phyloP scores from a whole-genome alignment of 805 yeast genomes.

The Kluyveromyces nonfermentans region DNA sequence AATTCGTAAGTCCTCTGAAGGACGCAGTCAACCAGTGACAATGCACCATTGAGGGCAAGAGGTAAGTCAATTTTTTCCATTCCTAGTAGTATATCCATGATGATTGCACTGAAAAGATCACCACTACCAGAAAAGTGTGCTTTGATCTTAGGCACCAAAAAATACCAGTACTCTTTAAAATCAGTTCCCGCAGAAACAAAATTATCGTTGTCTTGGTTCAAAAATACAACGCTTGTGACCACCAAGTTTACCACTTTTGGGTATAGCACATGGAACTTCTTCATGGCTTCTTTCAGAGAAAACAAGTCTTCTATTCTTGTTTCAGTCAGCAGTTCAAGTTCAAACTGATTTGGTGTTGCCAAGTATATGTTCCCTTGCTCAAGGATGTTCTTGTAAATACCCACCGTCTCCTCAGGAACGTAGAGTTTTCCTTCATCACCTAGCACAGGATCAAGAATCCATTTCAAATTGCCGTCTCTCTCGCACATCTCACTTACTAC shows the following conservation, averaged over 20 bases:
- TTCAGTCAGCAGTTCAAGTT: constrained; percentile 52
- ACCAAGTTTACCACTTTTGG: constrained; percentile 42
- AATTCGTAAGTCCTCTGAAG: constrained; percentile 32
- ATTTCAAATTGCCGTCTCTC: constrained; percentile 28
- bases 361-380: constrained; percentile 36
- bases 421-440: constrained; percentile 86
- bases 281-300: constrained; percentile 33
- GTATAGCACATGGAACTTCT: constrained; percentile 35
- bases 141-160: constrained; percentile 39
- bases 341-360: constrained; percentile 70
- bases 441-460: constrained; percentile 84
- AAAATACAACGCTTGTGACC: constrained; percentile 43
- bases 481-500: constrained; percentile 30
- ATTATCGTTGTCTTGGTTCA: neutral
- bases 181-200: constrained; percentile 14
- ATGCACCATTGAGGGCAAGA: constrained; percentile 32
- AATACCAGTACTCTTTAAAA: constrained; percentile 31
- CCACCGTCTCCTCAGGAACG: constrained; percentile 50
- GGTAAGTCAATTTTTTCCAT: constrained; percentile 6
- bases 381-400: constrained; percentile 42
- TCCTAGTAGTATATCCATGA: constrained; percentile 40
- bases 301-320: constrained; percentile 32
- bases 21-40: constrained; percentile 35
- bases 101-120: constrained; percentile 56
- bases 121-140: constrained; percentile 70